Percentiles rank a stretch among this genome's conserved stretches.
Evolutionary conservation across 257 asterid genomes (phyloP).

Genomic region (Solanum corneliomulleri): DNA sequence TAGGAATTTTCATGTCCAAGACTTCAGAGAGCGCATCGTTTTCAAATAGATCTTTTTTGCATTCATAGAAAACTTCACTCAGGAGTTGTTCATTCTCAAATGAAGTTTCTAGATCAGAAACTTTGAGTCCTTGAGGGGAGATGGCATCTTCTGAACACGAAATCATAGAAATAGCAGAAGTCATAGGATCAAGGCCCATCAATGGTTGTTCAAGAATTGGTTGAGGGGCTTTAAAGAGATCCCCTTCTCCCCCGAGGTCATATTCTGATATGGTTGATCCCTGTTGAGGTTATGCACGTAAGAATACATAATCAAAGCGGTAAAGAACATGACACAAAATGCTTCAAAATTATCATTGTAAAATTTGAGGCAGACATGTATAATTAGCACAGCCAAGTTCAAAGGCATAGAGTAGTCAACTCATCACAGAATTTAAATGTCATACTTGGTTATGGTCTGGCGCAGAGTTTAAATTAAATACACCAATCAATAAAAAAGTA

Average conservation of each 20-base stretch:
- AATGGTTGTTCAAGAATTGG: slow-evolving; percentile 55
- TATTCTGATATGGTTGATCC: slow-evolving; percentile 43
- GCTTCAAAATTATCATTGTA: neutral
- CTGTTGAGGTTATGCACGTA: slow-evolving; percentile 29
- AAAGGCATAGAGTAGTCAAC: neutral
- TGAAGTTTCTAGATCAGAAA: slow-evolving; percentile 58
- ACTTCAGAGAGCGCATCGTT: slow-evolving; percentile 61
- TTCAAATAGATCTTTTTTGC: slow-evolving; percentile 80
- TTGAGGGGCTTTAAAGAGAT: slow-evolving; percentile 78
- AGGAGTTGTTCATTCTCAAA: slow-evolving; percentile 61
- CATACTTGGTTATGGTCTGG: neutral
- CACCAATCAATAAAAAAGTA: neutral
- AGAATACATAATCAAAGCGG: neutral
- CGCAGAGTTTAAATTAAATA: neutral
- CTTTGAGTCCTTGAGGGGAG: slow-evolving; percentile 50
- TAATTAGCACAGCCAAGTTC: neutral
- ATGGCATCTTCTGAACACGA: slow-evolving; percentile 68
- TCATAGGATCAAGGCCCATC: slow-evolving; percentile 65
- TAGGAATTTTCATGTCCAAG: slow-evolving; percentile 36
- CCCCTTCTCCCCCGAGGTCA: slow-evolving; percentile 80
- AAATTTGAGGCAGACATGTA: neutral
- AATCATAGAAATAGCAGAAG: slow-evolving; percentile 74
- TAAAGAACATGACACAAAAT: neutral
- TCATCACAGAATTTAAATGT: neutral
- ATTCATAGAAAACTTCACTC: slow-evolving; percentile 74